Base-by-base conservation (phyloP, 495 filamentous ascomycete species). In the Hypoxylon lienhwacheense region DNA sequence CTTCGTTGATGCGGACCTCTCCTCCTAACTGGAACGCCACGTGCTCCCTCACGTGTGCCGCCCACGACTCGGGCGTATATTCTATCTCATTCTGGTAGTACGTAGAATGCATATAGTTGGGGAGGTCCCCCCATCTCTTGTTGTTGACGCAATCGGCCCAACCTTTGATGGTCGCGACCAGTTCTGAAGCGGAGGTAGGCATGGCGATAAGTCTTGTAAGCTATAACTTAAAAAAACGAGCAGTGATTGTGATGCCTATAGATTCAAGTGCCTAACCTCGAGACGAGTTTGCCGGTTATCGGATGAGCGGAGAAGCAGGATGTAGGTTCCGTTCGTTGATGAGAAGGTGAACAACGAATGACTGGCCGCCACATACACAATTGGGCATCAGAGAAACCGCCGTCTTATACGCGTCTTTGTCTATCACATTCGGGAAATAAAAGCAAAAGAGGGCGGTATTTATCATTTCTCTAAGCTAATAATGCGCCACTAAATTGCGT, bases 61-160 rank as follows among this genome's bases (percentile, higher is more conserved):
- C 56, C 56, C 49, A 60, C 42, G 50, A 39, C 10, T 60, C 50
- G 2, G 44, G 49, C 7, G 49, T 60, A 33, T 54, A 60, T 12
- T 60, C 56, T 26, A 36, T 39, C 28, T 34, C 56, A 14, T 60
- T 60, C 32, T 60, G 49, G 34, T 34, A 54, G 16, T 50, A 60
- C 12, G 56, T 49, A 11, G 56, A 45, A 15, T 54, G 50, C 45
- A 60, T 49, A 8, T 45, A 60, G 6, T 46, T 45, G 7, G 44
- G 19, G n/a, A 60, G 22, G 33, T 54, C 50, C 21, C 50, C 19
- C 56, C 49, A 60, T 43, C 34, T 60, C 56, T 60, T 60, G 25
- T 60, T 45, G 39, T 60, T 60, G 31, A 60, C 50, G 21, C 44
- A 54, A 31, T 49, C 16, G 26, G 39, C 21, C 49, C 56, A 60